Percentiles rank a stretch among this genome's conserved stretches.
Evolutionary conservation across 2,329 filamentous ascomycete species (phyloP).

Genomic region (Sporothrix mexicana): DNA sequence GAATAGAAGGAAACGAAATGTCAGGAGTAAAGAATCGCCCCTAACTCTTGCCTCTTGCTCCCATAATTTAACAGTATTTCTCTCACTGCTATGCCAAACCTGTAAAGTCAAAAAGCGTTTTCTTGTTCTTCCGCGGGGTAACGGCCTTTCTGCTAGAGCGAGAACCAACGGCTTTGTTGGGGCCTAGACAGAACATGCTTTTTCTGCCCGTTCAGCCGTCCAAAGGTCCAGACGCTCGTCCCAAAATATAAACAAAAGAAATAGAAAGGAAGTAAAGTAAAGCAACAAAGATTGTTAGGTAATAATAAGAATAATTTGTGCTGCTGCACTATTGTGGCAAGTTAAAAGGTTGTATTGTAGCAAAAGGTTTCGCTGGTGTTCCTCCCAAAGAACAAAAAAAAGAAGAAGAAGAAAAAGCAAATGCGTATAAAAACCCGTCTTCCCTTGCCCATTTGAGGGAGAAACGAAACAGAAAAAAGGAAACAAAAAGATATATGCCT

Average conservation of each 20-base stretch:
- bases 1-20: too few species aligned
- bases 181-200: neutral
- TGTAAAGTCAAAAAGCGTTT: neutral
- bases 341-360: neutral
- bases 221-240: neutral
- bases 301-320: neutral
- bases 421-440: neutral
- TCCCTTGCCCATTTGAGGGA: neutral
- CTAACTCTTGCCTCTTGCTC: too few species aligned
- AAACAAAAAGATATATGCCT: too few species aligned
- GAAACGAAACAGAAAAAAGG: neutral
- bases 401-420: neutral
- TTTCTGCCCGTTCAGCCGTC: neutral
- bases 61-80: too few species aligned
- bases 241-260: conserved; percentile 14
- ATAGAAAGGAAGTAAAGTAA: too few species aligned
- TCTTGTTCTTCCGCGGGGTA: conserved; percentile 1
- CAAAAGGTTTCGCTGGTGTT: neutral
- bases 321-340: neutral
- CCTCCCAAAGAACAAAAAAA: neutral
- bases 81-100: conserved; percentile 11
- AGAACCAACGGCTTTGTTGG: neutral
- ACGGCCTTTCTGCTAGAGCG: too few species aligned
- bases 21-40: too few species aligned
- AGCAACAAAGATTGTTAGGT: neutral